Evolutionary conservation across 164 flowering plant species (phyloP).

Genomic region (Berberis vulgaris): DNA sequence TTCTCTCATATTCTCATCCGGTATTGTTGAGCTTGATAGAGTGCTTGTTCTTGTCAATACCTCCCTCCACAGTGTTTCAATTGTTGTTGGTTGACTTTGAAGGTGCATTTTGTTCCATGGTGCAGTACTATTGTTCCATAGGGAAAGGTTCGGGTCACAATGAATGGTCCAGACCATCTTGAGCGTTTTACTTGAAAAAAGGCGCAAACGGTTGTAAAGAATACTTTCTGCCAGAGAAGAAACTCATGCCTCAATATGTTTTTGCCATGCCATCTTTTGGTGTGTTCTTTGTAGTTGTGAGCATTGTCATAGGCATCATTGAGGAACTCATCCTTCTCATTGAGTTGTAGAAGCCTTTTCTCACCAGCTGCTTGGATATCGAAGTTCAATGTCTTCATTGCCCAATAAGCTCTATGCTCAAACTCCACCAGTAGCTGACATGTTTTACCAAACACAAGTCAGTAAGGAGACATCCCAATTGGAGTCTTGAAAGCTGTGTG

Average conservation of each 20-base stretch:
- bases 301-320: neutral
- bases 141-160: too few relatives aligned
- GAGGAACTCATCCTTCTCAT: neutral
- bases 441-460: neutral
- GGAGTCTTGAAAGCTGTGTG: neutral
- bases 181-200: neutral
- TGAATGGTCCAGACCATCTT: neutral
- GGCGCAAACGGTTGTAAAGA: neutral
- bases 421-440: neutral
- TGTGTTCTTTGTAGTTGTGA: too few relatives aligned
- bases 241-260: neutral
- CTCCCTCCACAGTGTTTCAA: too few relatives aligned
- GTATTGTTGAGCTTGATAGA: too few relatives aligned
- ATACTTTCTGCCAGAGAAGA: neutral
- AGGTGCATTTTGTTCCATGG: too few relatives aligned
- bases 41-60: too few relatives aligned
- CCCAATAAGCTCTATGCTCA: constrained; percentile 3
- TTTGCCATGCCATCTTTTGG: neutral
- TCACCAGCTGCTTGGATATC: neutral
- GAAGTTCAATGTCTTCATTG: neutral
- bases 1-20: too few relatives aligned
- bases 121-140: too few relatives aligned
- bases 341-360: neutral
- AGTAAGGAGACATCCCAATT: neutral
- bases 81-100: too few relatives aligned